phyloP scores from a whole-genome alignment of 2,329 filamentous ascomycete genomes.

The Chrysosporium queenslandicum region DNA sequence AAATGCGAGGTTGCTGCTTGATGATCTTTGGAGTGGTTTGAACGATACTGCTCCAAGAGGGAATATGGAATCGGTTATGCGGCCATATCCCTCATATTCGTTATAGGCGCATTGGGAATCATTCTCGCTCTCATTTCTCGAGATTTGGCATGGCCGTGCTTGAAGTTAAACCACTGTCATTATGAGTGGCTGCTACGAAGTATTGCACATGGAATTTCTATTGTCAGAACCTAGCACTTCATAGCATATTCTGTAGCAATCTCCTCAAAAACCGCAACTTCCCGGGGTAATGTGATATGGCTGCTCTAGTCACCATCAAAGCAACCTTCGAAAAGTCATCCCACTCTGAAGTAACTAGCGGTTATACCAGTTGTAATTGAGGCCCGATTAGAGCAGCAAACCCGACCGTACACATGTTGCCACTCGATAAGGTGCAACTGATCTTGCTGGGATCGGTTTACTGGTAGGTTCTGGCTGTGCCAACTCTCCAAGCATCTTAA shows the following conservation, averaged over 20 bases:
- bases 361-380: too few species aligned
- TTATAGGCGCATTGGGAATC: slow-evolving; percentile 67
- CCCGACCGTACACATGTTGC: too few species aligned
- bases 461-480: slow-evolving; percentile 8
- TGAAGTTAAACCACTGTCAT: slow-evolving; percentile 51
- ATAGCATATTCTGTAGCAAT: slow-evolving; percentile 49
- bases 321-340: too few species aligned
- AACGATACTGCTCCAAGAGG: slow-evolving; percentile 65
- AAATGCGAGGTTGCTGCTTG: slow-evolving; percentile 54
- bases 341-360: too few species aligned
- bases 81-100: slow-evolving; percentile 70
- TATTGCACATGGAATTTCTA: slow-evolving; percentile 56
- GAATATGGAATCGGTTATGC: slow-evolving; percentile 69
- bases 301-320: too few species aligned
- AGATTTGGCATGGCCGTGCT: slow-evolving; percentile 54
- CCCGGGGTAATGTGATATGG: too few species aligned
- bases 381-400: too few species aligned
- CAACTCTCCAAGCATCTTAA: slow-evolving; percentile 7
- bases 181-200: slow-evolving; percentile 48
- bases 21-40: slow-evolving; percentile 60
- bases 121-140: slow-evolving; percentile 59
- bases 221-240: slow-evolving; percentile 48
- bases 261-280: slow-evolving; percentile 42
- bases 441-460: neutral
- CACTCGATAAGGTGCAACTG: too few species aligned